These are phyloP conservation scores for Poterioochromonas sp. DNA, from an alignment of 352 stramenopile species.

Conservation along the genomic window DNA sequence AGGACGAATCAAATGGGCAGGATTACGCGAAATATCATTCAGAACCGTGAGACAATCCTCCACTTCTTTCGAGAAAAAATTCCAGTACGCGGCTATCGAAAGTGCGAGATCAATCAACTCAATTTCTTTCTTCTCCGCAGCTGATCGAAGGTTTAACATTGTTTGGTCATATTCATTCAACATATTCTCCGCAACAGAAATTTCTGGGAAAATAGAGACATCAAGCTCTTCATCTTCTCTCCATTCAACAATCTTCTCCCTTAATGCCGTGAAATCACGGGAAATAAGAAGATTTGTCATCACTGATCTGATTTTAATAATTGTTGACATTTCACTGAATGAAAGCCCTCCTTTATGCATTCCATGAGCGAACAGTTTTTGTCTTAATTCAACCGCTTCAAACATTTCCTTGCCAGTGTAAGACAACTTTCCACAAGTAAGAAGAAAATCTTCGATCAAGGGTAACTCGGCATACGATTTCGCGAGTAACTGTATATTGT, in stretches of 20 bases:
- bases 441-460: neutral
- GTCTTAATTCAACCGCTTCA: neutral
- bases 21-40: neutral
- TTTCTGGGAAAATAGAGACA: neutral
- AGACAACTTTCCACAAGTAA: neutral
- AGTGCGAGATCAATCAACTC: neutral
- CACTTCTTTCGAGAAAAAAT: neutral
- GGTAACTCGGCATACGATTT: neutral
- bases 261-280: neutral
- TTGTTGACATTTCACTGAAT: no score
- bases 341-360: neutral
- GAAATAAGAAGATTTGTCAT: conserved; percentile 14
- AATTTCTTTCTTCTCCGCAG: neutral
- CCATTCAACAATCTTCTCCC: neutral
- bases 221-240: neutral
- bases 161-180: neutral
- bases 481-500: neutral
- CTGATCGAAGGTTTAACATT: neutral
- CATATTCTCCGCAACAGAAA: neutral
- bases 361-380: neutral
- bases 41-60: neutral
- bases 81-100: neutral
- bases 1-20: neutral
- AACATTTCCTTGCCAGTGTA: conserved; percentile 3
- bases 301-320: neutral